phyloP scores from a whole-genome alignment of 2,329 filamentous ascomycete genomes.

The Ophiostoma sp. region DNA sequence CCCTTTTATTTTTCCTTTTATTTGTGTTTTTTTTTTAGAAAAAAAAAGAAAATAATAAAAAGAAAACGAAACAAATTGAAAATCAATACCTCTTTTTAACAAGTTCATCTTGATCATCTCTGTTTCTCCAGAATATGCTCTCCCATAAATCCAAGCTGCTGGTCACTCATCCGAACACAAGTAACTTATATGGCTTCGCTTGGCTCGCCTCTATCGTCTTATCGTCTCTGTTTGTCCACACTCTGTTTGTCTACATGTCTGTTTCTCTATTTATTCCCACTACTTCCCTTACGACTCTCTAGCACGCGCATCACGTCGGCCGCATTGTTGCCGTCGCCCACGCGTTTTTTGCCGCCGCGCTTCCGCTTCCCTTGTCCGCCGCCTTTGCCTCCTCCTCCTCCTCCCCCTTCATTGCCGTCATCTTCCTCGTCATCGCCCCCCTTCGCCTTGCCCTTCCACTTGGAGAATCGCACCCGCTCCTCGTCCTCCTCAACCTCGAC shows the following conservation, averaged over 20 bases:
- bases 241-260: too few species aligned
- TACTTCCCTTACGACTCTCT: constrained; percentile 48
- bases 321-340: constrained; percentile 72
- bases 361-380: constrained; percentile 51
- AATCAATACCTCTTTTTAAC: neutral
- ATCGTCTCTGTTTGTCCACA: neutral
- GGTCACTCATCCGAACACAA: neutral
- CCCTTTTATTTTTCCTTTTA: neutral
- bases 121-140: neutral
- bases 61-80: neutral
- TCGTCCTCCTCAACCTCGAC: constrained; percentile 69
- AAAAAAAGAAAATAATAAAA: neutral
- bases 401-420: constrained; percentile 42
- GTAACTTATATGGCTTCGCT: neutral
- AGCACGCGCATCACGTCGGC: constrained; percentile 76
- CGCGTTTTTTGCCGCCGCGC: constrained; percentile 67
- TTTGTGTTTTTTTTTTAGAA: too few species aligned
- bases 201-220: neutral
- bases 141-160: neutral
- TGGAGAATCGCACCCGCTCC: constrained; percentile 61
- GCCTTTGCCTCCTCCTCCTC: constrained; percentile 43
- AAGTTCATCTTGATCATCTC: neutral
- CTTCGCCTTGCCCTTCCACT: constrained; percentile 42
- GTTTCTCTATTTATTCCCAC: neutral
- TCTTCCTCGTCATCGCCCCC: constrained; percentile 47